phyloP scores from a whole-genome alignment of 139 green algal species.

The Chlorella vulgaris region DNA sequence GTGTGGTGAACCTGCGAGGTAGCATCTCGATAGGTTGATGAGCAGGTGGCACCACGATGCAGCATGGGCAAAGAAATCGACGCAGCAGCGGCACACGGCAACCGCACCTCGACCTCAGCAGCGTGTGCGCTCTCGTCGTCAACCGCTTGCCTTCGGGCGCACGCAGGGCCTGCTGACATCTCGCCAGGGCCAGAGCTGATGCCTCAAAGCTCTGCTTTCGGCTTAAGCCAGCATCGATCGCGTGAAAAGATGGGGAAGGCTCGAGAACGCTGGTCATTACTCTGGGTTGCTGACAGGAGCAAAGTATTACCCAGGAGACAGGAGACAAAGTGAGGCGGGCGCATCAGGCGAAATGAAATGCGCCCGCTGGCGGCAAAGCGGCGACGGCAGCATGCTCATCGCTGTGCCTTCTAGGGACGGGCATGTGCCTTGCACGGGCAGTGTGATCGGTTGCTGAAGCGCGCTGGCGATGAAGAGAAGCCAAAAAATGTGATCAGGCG shows the following conservation, averaged over 20 bases:
- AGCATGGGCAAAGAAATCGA: background rate
- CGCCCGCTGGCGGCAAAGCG: too few species aligned
- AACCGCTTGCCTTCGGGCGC: background rate
- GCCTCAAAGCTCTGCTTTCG: conserved; percentile 26
- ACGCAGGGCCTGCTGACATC: background rate
- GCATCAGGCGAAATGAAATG: too few species aligned
- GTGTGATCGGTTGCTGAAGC: too few species aligned
- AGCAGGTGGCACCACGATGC: background rate
- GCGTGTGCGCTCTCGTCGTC: background rate
- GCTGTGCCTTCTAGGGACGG: too few species aligned
- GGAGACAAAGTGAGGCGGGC: too few species aligned
- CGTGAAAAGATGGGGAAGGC: background rate
- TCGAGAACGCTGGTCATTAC: background rate
- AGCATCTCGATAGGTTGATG: background rate
- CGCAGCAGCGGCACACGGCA: background rate
- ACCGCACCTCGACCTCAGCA: conserved; percentile 21
- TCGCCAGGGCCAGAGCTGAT: background rate
- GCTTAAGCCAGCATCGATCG: conserved; percentile 7
- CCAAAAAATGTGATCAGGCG: too few species aligned
- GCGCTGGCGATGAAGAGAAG: too few species aligned
- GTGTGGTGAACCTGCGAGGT: conserved; percentile 29
- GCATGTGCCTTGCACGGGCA: too few species aligned
- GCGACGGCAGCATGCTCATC: too few species aligned
- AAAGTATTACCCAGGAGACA: too few species aligned
- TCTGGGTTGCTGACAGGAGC: too few species aligned